Evolutionary conservation across 352 stramenopile genomes (phyloP).

Genomic region (Albugo laibachii): DNA sequence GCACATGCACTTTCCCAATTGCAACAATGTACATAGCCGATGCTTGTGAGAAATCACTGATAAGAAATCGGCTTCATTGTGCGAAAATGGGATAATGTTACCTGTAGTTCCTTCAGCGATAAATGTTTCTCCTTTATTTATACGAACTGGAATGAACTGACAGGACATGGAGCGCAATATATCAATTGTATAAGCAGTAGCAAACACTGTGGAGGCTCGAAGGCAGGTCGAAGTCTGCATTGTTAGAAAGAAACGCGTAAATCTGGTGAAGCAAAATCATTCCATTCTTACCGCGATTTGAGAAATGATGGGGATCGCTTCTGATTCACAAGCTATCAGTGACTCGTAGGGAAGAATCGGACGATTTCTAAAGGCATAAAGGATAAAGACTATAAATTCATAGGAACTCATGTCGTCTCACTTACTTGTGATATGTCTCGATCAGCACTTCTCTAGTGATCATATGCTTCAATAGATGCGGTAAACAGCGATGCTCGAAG

Average conservation of each 20-base stretch:
- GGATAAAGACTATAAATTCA: conserved; percentile 1
- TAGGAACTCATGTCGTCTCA: neutral
- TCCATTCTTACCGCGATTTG: conserved; percentile 34
- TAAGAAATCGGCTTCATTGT: neutral
- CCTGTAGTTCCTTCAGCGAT: conserved; percentile 36
- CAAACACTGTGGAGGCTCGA: conserved; percentile 57
- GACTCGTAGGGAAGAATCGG: conserved; percentile 38
- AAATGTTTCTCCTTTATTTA: conserved; percentile 33
- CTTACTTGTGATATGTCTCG: conserved; percentile 46
- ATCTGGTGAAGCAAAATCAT: neutral
- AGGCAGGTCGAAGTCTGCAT: conserved; percentile 58
- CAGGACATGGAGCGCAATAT: conserved; percentile 59
- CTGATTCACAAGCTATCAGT: conserved; percentile 16
- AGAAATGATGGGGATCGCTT: conserved; percentile 33
- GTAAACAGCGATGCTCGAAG: conserved; percentile 35
- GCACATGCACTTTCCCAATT: conserved; percentile 43
- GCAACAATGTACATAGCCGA: conserved; percentile 65
- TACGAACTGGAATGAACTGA: conserved; percentile 41
- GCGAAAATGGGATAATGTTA: conserved; percentile 7
- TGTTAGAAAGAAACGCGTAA: neutral
- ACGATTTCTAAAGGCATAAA: conserved; percentile 13
- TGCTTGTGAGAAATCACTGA: conserved; percentile 13
- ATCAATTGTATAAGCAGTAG: conserved; percentile 58
- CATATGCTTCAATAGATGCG: conserved; percentile 30
- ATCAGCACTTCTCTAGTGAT: conserved; percentile 53